Evolutionary conservation across 208 protist species (phyloP), one percentile per base, ranked within the genome.

Genomic region (Angomonas deanei): DNA sequence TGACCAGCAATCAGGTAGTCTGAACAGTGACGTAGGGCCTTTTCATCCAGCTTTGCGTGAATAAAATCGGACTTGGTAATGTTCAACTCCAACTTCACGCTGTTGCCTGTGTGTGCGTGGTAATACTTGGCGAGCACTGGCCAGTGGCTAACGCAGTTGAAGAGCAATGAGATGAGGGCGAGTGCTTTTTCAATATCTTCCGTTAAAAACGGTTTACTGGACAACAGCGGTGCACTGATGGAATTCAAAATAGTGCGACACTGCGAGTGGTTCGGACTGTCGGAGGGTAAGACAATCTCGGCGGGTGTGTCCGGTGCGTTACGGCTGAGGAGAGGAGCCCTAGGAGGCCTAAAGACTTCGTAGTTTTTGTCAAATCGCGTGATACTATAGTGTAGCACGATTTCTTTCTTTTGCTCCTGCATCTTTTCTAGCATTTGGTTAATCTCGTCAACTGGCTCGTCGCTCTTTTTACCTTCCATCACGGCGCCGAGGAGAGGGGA

Each of bases 1-100:
- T 91, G 85, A 10, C 85, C 88, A 31, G 88, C 84, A 6, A 90
- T 67, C 28, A 89, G 68, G 10, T 84, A 68, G 33, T 90, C 80
- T 3, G 81, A 88, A 74, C 76, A 84, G n/a, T 91, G 83, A 38
- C 83, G 78, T 53, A 88, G 68, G 26, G 84, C 85, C 63, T 94
- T 94, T 62, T 78, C 81, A 69, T 92, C 88, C n/a, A 92, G 73
- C 64, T 88, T 86, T 10, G 61, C 39, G 47, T 91, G 71, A 62
- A 80, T 73, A 74, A 94, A 94, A 23, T 84, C 79, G 19, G 52
- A 39, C n/a, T 69, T 50, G 1, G 66, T 64, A 33, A 84, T 64
- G n/a, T 72, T 62, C 6, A 83, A 78, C 0, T 77, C 67, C 30
- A 71, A 73, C 27, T 70, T 27, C 27, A 34, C 19, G 31, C 4